These are phyloP conservation scores for Pseudogymnoascus pannorum DNA, from an alignment of 2,329 filamentous ascomycete species.

Conservation along the genomic window DNA sequence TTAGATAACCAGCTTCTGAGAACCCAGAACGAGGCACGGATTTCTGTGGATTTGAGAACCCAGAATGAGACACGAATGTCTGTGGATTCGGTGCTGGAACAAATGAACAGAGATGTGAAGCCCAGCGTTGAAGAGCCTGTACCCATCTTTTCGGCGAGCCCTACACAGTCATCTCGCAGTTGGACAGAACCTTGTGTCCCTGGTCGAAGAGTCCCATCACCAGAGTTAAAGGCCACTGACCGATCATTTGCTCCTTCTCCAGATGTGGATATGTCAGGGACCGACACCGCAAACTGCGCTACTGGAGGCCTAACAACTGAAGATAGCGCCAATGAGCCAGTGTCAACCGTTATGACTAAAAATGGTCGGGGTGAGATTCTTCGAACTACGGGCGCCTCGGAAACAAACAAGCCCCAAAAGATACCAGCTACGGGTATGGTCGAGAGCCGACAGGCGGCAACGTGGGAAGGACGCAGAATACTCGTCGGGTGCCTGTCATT, in stretches of 20 bases:
- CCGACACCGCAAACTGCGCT: neutral
- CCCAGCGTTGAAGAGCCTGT: neutral
- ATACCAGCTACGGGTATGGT: neutral
- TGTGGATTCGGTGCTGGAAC: neutral
- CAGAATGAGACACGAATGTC: no score
- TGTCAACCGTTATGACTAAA: neutral
- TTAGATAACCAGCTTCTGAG: neutral
- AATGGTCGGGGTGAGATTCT: neutral
- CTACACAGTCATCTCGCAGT: neutral
- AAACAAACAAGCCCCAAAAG: neutral
- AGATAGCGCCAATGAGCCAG: neutral
- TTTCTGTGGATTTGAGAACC: no score
- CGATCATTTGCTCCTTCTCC: neutral
- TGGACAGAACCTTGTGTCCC: neutral
- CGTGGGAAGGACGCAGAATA: neutral
- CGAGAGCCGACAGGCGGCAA: neutral
- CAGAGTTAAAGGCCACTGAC: neutral
- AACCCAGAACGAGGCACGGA: neutral
- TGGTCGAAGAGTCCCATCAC: neutral
- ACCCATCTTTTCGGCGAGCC: neutral
- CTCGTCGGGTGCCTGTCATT: neutral
- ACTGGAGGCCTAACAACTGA: neutral
- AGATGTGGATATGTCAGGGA: neutral
- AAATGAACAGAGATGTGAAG: neutral
- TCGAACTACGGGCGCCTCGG: no score